Percentiles rank a stretch among this genome's conserved stretches.
These are phyloP conservation scores for Populus tomentosa DNA, from an alignment of 441 rosid genomes.

Conservation along the genomic window DNA sequence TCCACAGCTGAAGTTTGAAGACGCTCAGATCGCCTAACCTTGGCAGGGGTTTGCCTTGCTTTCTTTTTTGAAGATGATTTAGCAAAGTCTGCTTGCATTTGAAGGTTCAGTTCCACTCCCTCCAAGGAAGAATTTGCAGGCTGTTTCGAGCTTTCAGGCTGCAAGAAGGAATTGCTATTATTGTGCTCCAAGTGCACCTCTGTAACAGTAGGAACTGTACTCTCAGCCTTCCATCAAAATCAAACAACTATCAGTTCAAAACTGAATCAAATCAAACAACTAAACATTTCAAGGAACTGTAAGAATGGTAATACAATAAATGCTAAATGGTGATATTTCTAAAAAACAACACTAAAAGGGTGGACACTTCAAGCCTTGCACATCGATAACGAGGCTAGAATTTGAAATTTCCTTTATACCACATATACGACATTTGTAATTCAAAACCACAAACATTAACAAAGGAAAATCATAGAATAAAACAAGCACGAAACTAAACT, in stretches of 20 bases:
- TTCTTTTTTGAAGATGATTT: conserved; percentile 1
- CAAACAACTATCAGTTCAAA: neutral
- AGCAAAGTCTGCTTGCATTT: neutral
- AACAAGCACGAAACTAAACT: neutral
- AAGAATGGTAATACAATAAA: neutral
- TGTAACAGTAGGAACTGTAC: conserved; percentile 3
- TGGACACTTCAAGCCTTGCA: neutral
- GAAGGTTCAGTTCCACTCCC: conserved; percentile 5
- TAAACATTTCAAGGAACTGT: neutral
- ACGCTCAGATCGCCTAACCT: conserved; percentile 41
- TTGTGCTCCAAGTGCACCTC: conserved; percentile 12
- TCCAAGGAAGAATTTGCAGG: conserved; percentile 5
- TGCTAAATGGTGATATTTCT: neutral
- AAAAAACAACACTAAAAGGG: neutral
- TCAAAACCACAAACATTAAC: neutral
- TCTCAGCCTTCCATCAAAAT: conserved; percentile 17
- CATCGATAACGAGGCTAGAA: neutral
- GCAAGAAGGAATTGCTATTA: conserved; percentile 10
- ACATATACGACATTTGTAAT: neutral
- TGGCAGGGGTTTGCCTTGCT: conserved; percentile 2
- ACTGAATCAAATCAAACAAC: neutral
- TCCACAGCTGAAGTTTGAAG: conserved; percentile 23
- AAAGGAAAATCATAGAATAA: neutral
- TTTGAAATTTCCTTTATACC: neutral
- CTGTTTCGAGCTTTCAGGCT: conserved; percentile 4